Percentiles rank a stretch among this genome's conserved stretches.
Evolutionary conservation across 192 early-diverging fungal genomes (phyloP).

Genomic region (Tieghemiomyces parasiticus): DNA sequence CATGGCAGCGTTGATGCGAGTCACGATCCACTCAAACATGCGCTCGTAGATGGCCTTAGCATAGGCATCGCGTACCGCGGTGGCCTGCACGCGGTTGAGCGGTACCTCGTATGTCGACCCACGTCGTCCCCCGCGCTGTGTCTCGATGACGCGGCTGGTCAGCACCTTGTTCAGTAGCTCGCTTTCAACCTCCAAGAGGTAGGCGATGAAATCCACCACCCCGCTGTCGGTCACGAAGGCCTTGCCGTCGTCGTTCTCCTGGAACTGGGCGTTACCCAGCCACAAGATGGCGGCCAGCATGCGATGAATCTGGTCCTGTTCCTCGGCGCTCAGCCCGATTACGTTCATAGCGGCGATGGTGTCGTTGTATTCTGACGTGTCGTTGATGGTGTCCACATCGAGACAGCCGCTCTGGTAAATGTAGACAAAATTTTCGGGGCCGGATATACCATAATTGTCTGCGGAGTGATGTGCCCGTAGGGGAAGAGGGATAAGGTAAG

Average conservation of each 20-base stretch:
- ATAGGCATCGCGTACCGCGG: constrained; percentile 77
- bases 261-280: constrained; percentile 88
- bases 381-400: constrained; percentile 87
- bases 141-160: constrained; percentile 55
- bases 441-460: constrained; percentile 37
- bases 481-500: no score
- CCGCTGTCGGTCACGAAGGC: constrained; percentile 38
- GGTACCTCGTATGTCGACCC: constrained; percentile 73
- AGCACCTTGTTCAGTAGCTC: constrained; percentile 47
- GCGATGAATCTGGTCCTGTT: constrained; percentile 77
- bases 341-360: constrained; percentile 88
- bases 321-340: constrained; percentile 65
- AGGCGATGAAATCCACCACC: constrained; percentile 56
- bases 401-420: constrained; percentile 58
- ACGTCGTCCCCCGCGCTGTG: constrained; percentile 55
- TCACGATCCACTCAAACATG: constrained; percentile 97
- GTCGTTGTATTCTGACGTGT: constrained; percentile 69
- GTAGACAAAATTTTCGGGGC: constrained; percentile 64
- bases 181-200: constrained; percentile 46
- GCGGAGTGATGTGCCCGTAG: no score
- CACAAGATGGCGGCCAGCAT: constrained; percentile 91
- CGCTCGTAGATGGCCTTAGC: constrained; percentile 89
- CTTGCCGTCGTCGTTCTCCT: constrained; percentile 57
- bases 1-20: constrained; percentile 80
- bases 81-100: constrained; percentile 81